Evolutionary conservation across 23 red algal genomes (phyloP).

Genomic region (Agarophyton chilense): DNA sequence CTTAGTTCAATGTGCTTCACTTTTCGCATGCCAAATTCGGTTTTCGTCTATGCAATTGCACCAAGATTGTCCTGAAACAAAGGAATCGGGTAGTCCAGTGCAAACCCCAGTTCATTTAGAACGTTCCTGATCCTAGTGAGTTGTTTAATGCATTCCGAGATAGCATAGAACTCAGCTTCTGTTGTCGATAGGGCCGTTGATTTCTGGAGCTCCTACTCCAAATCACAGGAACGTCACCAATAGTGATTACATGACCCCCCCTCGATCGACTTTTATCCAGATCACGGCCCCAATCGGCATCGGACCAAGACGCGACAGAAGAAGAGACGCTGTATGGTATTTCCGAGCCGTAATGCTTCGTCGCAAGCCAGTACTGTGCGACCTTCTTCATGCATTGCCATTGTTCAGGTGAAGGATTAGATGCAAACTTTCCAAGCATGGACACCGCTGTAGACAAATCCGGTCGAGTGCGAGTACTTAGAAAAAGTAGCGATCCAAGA

Average conservation of each 20-base stretch:
- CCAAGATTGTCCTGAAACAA: no score
- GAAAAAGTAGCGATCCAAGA: no score
- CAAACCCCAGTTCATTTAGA: not conserved
- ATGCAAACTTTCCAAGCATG: constrained; percentile 18
- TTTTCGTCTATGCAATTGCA: no score
- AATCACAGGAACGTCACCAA: constrained; percentile 5
- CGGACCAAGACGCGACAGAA: not conserved
- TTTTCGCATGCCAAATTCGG: no score
- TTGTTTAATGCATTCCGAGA: constrained; percentile 20
- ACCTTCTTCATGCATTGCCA: no score
- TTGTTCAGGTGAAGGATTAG: no score
- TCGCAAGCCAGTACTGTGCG: no score
- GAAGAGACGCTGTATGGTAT: no score
- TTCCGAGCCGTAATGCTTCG: no score
- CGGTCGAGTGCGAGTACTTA: constrained; percentile 16
- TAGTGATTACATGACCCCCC: not conserved
- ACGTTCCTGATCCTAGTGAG: constrained; percentile 6
- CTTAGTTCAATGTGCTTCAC: no score
- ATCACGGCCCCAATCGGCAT: constrained; percentile 15
- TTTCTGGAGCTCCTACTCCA: constrained; percentile 34
- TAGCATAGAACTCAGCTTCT: no score
- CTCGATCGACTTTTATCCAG: constrained; percentile 4
- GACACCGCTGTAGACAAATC: constrained; percentile 4
- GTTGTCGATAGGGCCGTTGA: no score
- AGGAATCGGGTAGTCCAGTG: not conserved